A percentile compares a stretch with the other conserved stretches of the same genome.
phyloP scores from a whole-genome alignment of 371 early-diverging fungal genomes.

The Batkoa obscura region DNA sequence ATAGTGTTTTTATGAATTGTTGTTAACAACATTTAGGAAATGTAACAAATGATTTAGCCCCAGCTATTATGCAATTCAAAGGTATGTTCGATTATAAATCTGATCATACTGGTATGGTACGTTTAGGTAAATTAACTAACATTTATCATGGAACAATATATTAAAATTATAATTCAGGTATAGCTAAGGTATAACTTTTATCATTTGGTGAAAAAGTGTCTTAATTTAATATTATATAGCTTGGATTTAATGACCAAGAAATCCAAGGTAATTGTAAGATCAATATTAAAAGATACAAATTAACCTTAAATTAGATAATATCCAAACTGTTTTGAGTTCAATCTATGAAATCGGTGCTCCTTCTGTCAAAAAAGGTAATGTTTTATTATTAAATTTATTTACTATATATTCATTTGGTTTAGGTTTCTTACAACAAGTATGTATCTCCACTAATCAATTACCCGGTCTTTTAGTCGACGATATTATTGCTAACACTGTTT shows the following conservation, averaged over 20 bases:
- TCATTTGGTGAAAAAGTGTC: neutral
- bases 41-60: slow-evolving; percentile 48
- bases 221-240: neutral
- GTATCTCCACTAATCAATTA: slow-evolving; percentile 34
- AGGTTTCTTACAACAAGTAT: slow-evolving; percentile 37
- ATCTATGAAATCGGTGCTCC: slow-evolving; percentile 6
- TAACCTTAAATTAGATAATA: neutral
- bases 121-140: slow-evolving; percentile 26
- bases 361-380: neutral
- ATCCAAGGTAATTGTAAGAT: slow-evolving; percentile 26
- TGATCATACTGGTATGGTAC: slow-evolving; percentile 51
- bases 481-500: neutral
- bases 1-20: neutral
- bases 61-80: slow-evolving; percentile 33
- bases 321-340: neutral
- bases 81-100: slow-evolving; percentile 53
- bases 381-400: neutral
- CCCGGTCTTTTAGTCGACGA: slow-evolving; percentile 25
- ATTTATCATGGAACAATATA: neutral
- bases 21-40: slow-evolving; percentile 24
- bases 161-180: neutral
- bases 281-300: neutral
- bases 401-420: neutral
- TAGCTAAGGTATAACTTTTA: neutral
- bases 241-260: slow-evolving; percentile 28